phyloP scores from a whole-genome alignment of 345 rosid genomes.

The Carallia brachiata region DNA sequence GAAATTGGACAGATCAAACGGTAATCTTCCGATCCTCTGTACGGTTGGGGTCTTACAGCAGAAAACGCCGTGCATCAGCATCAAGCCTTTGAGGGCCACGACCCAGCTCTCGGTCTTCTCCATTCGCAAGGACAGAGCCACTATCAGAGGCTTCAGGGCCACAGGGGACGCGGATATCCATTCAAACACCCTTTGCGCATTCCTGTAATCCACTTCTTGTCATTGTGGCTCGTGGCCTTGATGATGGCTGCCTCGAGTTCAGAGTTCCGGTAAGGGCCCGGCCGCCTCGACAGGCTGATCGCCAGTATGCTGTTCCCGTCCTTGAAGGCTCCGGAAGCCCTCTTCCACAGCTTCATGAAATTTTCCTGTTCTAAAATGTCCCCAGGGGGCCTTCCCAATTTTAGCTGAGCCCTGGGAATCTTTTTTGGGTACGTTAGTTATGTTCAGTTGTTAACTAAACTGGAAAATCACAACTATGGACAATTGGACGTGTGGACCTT shows the following conservation, averaged over 20 bases:
- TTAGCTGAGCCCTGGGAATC: too few species aligned
- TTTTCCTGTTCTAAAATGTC: not conserved
- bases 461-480: too few species aligned
- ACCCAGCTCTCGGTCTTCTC: constrained; percentile 64
- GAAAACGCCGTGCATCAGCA: constrained; percentile 75
- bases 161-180: constrained; percentile 68
- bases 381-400: too few species aligned
- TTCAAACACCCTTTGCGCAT: constrained; percentile 52
- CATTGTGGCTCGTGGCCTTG: constrained; percentile 81
- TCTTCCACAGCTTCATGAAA: constrained; percentile 61
- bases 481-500: too few species aligned
- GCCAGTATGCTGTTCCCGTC: constrained; percentile 63
- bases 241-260: constrained; percentile 66
- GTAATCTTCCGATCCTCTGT: constrained; percentile 52
- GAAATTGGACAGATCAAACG: constrained; percentile 72
- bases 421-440: too few species aligned
- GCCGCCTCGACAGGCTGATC: constrained; percentile 31
- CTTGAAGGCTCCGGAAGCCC: constrained; percentile 68
- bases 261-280: constrained; percentile 38
- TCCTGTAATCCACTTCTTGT: constrained; percentile 52
- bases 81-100: constrained; percentile 71
- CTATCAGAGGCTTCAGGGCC: constrained; percentile 50
- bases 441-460: too few species aligned
- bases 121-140: constrained; percentile 51
- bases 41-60: constrained; percentile 50